Evolutionary conservation across 2,329 filamentous ascomycete genomes (phyloP), one percentile per base, ranked within the genome.

Genomic region (Hypoxylon sp.): DNA sequence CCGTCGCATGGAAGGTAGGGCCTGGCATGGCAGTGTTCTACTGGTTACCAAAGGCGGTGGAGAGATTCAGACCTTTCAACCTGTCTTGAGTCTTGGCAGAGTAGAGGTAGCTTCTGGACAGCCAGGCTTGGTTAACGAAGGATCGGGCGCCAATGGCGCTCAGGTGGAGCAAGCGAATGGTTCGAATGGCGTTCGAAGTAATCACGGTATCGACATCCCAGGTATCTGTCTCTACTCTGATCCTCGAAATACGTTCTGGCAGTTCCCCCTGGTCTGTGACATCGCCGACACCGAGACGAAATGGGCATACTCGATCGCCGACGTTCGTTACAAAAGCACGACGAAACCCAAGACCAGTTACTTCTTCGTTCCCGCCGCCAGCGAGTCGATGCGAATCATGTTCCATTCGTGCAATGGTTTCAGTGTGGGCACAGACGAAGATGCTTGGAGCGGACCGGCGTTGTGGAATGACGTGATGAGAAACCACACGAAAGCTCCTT

Each of bases 341-440:
- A 77, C 76, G 57, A 82, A 84, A 67, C 77, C 78, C 5, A 76
- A 74, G 51, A 72, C 69, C 75, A 96, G 80, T 74, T 83, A 61
- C 38, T 99, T 99, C 72, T 96, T 88, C 78, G 84, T 97, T 3
- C 93, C 94, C 8, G 90, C 89, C 8, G 78, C 80, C 50, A 83
- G 84, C 32, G 87, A 97, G 71, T 89, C 90, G 3, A 97, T 99
- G 93, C 91, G 96, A 68, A 89, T 97, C 67, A 96, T 97, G 90
- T 99, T 97, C 73, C 89, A 97, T 75, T 96, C 90, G 49, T 97
- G 94, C 75, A 99, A 99, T 71, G 95, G 94, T 11, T 99, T 99
- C 75, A 93, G 89, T 61, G 81, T 94, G 27, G 89, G 88, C 44
- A 93, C 69, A 6, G 65, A 69, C 42, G 85, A 94, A 54, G 85